A percentile compares a stretch with the other conserved stretches of the same genome.
These are phyloP conservation scores for Leccinum rimulosum DNA, from an alignment of 768 basidiomycete species.

Conservation along the genomic window DNA sequence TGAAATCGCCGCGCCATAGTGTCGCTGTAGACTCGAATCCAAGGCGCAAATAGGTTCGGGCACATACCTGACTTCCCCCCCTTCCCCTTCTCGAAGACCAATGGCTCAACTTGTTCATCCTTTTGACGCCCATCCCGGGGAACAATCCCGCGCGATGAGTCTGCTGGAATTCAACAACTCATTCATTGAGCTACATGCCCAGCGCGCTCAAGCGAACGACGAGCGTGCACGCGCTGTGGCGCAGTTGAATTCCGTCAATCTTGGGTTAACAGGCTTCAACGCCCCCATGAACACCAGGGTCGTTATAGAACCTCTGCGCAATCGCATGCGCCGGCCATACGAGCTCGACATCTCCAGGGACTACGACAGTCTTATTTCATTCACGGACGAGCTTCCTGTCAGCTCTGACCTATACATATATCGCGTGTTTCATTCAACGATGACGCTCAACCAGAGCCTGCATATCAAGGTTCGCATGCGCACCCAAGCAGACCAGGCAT, in stretches of 20 bases:
- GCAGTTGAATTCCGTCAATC: not conserved
- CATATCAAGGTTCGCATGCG: not conserved
- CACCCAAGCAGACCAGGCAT: not conserved
- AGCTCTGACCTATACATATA: not conserved
- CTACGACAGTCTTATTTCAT: constrained; percentile 1
- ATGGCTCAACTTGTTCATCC: not conserved
- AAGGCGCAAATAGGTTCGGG: too few species aligned
- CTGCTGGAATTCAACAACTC: constrained; percentile 3
- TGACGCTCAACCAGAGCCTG: constrained; percentile 1
- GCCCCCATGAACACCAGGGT: not conserved
- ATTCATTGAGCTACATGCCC: not conserved
- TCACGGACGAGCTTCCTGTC: constrained; percentile 5
- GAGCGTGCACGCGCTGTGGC: not conserved
- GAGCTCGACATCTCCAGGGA: not conserved
- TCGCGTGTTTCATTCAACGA: not conserved
- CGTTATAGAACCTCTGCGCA: not conserved
- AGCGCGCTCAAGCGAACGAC: not conserved
- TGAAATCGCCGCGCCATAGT: too few species aligned
- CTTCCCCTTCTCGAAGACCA: not conserved
- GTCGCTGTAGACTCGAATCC: too few species aligned
- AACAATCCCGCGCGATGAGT: not conserved
- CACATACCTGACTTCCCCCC: not conserved
- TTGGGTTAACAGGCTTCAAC: not conserved
- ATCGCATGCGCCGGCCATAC: not conserved
- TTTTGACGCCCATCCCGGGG: not conserved